Evolutionary conservation across 75 land plant genomes (phyloP), one percentile per base, ranked within the genome.

Genomic region (Selaginella tamariscina): DNA sequence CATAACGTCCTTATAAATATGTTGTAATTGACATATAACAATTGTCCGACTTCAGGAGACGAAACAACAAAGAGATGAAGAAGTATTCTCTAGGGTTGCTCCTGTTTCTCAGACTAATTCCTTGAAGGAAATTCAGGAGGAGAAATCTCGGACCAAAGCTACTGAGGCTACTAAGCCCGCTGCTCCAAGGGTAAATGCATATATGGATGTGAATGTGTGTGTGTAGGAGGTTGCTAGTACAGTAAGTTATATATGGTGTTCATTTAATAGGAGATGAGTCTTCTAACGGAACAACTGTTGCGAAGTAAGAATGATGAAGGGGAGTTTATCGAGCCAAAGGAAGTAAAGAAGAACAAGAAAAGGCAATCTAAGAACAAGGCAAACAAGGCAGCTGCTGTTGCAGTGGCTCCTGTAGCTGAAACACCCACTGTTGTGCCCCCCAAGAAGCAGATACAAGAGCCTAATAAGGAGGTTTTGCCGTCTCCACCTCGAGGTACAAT

Each of bases 321-420:
- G 55, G 81, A 84, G 56, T 95, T 95, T 75, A 76, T 95, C 66
- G 89, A 88, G 77, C 97, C 99, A 20, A 95, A 91, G 74, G 99
- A 91, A 28, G 70, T 83, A 2, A 95, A 83, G 68, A 95, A 86
- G 77, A 81, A 64, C 69, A 87, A 96, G 54, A 85, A 87, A 68
- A 86, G 85, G 72, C 78, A 85, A 31, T 74, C 85, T 1, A 95
- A 95, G 56, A 72, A 74, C 20, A 95, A 95, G 76, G 39, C 62
- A 1, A 74, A 69, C 29, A 44, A 56, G 1, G 24, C 65, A 15
- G 65, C 29, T 55, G 9, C 65, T 29, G 26, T 1, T 21, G 0
- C 22, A n/a, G 39, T 9, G 26, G 32, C 31, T 24, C 22, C 73
- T 57, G 44, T 72, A 44, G 15, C 60, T 15, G 68, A 73, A 56